Percentiles rank a stretch among this genome's conserved stretches.
These are phyloP conservation scores for Craterostigma plantagineum DNA, from an alignment of 257 asterid genomes.

Conservation along the genomic window DNA sequence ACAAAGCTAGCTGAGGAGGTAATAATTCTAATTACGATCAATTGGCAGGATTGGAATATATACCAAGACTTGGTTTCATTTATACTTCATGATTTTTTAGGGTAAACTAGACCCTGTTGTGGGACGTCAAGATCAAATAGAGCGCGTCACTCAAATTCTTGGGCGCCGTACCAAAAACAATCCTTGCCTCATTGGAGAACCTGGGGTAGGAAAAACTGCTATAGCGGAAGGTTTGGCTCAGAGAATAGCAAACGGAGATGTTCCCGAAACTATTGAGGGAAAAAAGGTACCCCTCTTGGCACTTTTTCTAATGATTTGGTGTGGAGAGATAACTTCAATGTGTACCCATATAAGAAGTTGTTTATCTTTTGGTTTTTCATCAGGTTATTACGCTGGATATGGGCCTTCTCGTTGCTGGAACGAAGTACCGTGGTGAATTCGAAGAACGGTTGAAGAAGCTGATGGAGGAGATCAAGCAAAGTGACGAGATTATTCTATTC, in stretches of 20 bases:
- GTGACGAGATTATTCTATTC: constrained; percentile 78
- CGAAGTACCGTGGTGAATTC: constrained; percentile 96
- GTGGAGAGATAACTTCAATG: neutral
- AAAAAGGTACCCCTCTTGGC: constrained; percentile 64
- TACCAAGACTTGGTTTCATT: no score
- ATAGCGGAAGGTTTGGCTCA: constrained; percentile 97
- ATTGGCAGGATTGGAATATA: no score
- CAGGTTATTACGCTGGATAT: constrained; percentile 91
- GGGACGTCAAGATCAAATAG: constrained; percentile 81
- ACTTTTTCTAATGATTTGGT: no score
- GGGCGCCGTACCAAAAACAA: constrained; percentile 91
- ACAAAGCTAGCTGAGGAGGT: constrained; percentile 89
- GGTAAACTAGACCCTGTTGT: constrained; percentile 96
- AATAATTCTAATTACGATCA: constrained; percentile 3
- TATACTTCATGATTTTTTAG: constrained; percentile 15
- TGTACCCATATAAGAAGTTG: neutral
- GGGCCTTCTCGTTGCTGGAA: constrained; percentile 95
- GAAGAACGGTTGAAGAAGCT: constrained; percentile 86
- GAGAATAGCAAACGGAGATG: constrained; percentile 84
- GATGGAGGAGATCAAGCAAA: constrained; percentile 90
- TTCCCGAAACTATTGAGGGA: constrained; percentile 93
- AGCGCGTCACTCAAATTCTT: constrained; percentile 91
- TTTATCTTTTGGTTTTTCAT: constrained; percentile 8
- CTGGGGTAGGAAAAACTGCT: constrained; percentile 98
- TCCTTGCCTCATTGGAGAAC: constrained; percentile 98